Conservation (phyloP, 1,284 basidiomycete genomes). For the Lentinula novae-zelandiae region DNA sequence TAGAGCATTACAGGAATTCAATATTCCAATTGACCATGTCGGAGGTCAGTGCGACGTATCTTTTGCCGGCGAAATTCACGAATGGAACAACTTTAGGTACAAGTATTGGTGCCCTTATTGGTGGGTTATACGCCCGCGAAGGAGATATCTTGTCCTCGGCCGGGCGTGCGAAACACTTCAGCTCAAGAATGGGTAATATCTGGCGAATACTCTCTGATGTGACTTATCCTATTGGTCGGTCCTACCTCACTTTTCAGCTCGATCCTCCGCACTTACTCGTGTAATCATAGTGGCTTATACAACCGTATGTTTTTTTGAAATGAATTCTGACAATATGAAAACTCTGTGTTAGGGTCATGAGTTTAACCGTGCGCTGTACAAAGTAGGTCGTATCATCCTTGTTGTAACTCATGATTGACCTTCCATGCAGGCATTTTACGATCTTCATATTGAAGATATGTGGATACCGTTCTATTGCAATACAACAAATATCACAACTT, state of each 20-base stretch:
- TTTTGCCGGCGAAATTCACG: not conserved
- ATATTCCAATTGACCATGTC: constrained; percentile 91
- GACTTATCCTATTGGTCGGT: constrained; percentile 79
- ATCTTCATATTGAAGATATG: constrained; percentile 97
- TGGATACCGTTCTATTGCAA: constrained; percentile 99
- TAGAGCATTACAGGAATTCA: constrained; percentile 86
- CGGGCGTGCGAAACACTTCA: constrained; percentile 89
- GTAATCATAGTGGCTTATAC: constrained; percentile 85
- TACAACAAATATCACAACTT: constrained; percentile 97
- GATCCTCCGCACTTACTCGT: not conserved
- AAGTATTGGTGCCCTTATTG: constrained; percentile 91
- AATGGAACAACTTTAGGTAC: constrained; percentile 45
- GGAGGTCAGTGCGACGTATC: constrained; percentile 44
- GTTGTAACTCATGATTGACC: not conserved
- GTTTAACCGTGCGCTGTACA: constrained; percentile 84
- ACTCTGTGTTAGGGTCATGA: constrained; percentile 69
- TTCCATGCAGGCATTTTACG: constrained; percentile 72
- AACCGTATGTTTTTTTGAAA: constrained; percentile 55
- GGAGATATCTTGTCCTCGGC: constrained; percentile 86
- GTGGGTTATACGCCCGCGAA: constrained; percentile 94
- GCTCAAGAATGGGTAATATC: constrained; percentile 88
- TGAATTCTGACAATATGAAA: not conserved
- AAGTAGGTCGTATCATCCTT: constrained; percentile 38
- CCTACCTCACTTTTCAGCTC: not conserved
- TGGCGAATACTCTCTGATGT: constrained; percentile 95